These are phyloP conservation scores for Xerocomellus amylosporus DNA, from an alignment of 768 basidiomycete genomes.

Conservation along the genomic window DNA sequence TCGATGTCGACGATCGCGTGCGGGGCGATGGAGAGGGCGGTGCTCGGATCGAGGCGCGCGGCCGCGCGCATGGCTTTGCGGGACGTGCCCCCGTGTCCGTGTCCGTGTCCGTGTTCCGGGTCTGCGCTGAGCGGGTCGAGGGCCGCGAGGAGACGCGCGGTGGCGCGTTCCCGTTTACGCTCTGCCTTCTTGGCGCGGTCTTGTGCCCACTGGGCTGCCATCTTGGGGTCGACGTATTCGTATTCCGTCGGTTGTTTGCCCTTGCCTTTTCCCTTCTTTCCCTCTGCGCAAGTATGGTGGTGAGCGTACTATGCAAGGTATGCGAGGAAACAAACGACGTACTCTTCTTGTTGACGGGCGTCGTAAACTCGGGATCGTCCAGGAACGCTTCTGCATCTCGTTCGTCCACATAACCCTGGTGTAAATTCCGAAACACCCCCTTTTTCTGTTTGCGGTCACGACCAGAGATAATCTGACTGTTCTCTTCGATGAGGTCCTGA, in stretches of 20 bases:
- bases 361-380: slow-evolving; percentile 27
- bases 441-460: slow-evolving; percentile 50
- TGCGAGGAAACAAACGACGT: slow-evolving; percentile 32
- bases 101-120: too few relatives aligned
- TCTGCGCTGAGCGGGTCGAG: slow-evolving; percentile 64
- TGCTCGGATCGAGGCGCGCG: slow-evolving; percentile 44
- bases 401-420: slow-evolving; percentile 55
- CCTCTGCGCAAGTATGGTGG: slow-evolving; percentile 16
- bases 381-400: slow-evolving; percentile 24
- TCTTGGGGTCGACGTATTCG: slow-evolving; percentile 52
- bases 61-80: slow-evolving; percentile 65
- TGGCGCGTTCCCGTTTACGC: slow-evolving; percentile 58
- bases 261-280: slow-evolving; percentile 30
- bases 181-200: slow-evolving; percentile 86
- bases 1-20: slow-evolving; percentile 61
- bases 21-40: slow-evolving; percentile 27
- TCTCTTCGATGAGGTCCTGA: slow-evolving; percentile 62
- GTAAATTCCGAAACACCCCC: slow-evolving; percentile 57
- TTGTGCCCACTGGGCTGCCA: slow-evolving; percentile 70
- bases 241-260: slow-evolving; percentile 10
- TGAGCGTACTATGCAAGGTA: too few relatives aligned
- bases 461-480: slow-evolving; percentile 46
- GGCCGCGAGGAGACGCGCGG: slow-evolving; percentile 52
- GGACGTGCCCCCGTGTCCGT: too few relatives aligned
- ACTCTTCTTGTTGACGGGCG: slow-evolving; percentile 43